Evolutionary conservation across 2,329 filamentous ascomycete species (phyloP), one percentile per base, ranked within the genome.

Genomic region (Aspergillus tubingensis): DNA sequence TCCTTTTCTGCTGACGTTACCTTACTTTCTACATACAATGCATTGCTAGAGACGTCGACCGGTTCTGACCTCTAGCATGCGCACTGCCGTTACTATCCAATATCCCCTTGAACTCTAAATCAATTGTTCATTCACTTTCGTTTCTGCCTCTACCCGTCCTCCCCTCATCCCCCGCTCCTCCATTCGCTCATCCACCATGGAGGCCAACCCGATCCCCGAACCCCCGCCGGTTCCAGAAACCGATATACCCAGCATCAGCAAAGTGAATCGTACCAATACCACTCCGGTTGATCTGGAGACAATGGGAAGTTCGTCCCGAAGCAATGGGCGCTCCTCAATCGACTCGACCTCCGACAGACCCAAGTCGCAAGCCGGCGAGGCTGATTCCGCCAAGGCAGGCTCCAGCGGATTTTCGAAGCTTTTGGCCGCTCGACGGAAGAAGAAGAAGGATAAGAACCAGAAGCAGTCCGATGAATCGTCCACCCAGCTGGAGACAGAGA

Each of bases 391-490:
- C 54, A 77, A 77, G 67, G 72, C 75, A 62, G 71, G 72, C 47
- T 64, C 72, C 50, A 80, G 76, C 65, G 80, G 82, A 56, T 78
- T 87, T 63, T 81, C 83, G 10, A 84, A 81, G 65, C 72, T 86
- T 58, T 78, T 85, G 56, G 72, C 77, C 25, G 73, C 75, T 30
- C 74, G 76, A 53, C 72, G 74, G 36, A 76, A 75, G 69, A 79
- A 80, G 59, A 81, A 80, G 65, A 79, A 81, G 66, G 72, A 68
- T 30, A 65, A 68, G 52, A 70, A 72, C 19, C 65, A 68, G 36
- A 68, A 64, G 47, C 54, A 59, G 7, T 17, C 51, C 3, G 70
- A 73, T 21, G 72, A 69, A 43, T 59, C 67, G 3, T 57, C 69
- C 3, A 63, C 70, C 8, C 66, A 68, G 10, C 59, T 59, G 6